Base-by-base conservation (phyloP, 2,329 filamentous ascomycete genomes). In the Talaromyces sp. region DNA sequence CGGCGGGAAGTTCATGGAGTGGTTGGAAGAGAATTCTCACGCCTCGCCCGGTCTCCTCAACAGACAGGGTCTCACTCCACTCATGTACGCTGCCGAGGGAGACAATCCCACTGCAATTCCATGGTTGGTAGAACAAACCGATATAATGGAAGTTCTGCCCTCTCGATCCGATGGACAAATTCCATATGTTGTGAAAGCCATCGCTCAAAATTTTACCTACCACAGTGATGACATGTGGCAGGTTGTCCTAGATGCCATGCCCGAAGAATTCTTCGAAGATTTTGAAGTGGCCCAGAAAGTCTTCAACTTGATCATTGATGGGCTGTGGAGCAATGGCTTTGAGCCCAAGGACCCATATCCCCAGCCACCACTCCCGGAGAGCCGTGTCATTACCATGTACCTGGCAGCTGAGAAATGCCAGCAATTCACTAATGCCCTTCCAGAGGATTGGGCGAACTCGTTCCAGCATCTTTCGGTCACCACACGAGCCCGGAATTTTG, bases 261-360 rank as follows among this genome's bases (percentile, higher is more conserved):
- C 39, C 8, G 22, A 27, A 5, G 39, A 29, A n/a, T 27, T 29
- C 39, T 42, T 42, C 13, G 4, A 24, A 1, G 22, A 42, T 16
- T 42, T 27, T n/a, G 5, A 13, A 4, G 6, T 42, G 22, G 22
- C n/a, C 10, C 11, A n/a, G 5, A 24, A 32, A n/a, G 27, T 32
- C 5, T 44, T 44, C 27, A 24, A 24, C 11, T 44, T n/a, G 11
- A 44, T 44, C 27, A 44, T 44, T 32, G 41, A 44, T 44, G 41
- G 41, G n/a, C 13, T 32, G n/a, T 32, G 24, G n/a, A 19, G 14
- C 3, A 11, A 10, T 22, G 24, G 41, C 2, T 44, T 32, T 20
- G 17, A 32, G 11, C n/a, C 24, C 27, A 10, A 17, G 24, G 27
- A 19, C 11, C 16, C 29, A 10, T 13, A 44, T 44, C 24, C 24